Conservation (phyloP, 2,329 filamentous ascomycete species). For the Cladosporium cucumerinum region DNA sequence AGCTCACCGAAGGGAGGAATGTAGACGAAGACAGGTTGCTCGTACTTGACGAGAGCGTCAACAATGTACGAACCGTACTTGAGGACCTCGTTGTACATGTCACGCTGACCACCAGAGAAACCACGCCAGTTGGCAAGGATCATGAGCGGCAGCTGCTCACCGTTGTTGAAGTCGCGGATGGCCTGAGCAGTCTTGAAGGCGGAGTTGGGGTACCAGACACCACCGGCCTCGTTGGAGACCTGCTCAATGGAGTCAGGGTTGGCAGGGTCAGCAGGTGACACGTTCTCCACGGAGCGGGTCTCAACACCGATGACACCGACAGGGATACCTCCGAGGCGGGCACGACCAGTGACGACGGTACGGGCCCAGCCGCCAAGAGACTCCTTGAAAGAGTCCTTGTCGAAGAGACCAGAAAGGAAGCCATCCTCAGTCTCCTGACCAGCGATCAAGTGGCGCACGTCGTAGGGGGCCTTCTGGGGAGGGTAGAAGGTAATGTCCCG, state of each 20-base stretch:
- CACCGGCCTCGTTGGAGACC: slow-evolving; percentile 89
- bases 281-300: slow-evolving; percentile 92
- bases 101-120: slow-evolving; percentile 98
- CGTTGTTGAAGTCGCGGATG: slow-evolving; percentile 98
- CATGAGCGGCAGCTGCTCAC: slow-evolving; percentile 97
- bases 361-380: slow-evolving; percentile 94
- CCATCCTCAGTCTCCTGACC: slow-evolving; percentile 82
- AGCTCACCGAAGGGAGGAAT: slow-evolving; percentile 96
- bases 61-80: slow-evolving; percentile 99
- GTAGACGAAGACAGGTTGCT: slow-evolving; percentile 98
- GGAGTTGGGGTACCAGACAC: slow-evolving; percentile 99
- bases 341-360: slow-evolving; percentile 94
- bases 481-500: slow-evolving; percentile 82
- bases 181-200: slow-evolving; percentile 99
- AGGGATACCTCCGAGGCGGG: slow-evolving; percentile 92
- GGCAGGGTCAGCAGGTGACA: slow-evolving; percentile 92
- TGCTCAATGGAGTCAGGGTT: slow-evolving; percentile 98
- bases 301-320: slow-evolving; percentile 98
- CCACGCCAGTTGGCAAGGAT: slow-evolving; percentile 99
- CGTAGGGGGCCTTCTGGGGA: slow-evolving; percentile 79
- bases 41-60: slow-evolving; percentile 94
- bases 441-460: slow-evolving; percentile 88
- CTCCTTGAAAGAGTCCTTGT: slow-evolving; percentile 95
- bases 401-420: slow-evolving; percentile 89
- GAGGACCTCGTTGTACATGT: slow-evolving; percentile 99